Evolutionary conservation across 202 grass and related monocot species (phyloP).

Genomic region (Dendrocalamus latiflorus): DNA sequence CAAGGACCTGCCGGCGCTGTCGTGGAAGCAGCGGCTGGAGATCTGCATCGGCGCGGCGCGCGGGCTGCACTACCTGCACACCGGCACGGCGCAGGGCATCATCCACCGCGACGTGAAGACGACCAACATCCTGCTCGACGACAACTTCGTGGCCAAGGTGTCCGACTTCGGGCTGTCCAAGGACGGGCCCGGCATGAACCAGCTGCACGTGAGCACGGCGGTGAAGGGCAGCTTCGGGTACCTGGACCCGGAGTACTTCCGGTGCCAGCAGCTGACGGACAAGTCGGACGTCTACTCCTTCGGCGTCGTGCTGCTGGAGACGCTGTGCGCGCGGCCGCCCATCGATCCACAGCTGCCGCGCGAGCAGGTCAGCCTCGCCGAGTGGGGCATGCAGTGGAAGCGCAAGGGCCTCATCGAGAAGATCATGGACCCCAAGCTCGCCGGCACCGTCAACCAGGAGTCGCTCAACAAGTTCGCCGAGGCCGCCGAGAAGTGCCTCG

Average conservation of each 20-base stretch:
- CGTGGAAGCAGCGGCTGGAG: slow-evolving; percentile 92
- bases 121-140: slow-evolving; percentile 94
- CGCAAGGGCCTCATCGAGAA: slow-evolving; percentile 83
- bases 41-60: slow-evolving; percentile 92
- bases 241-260: slow-evolving; percentile 97
- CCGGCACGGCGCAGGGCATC: slow-evolving; percentile 89
- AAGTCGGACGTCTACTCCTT: slow-evolving; percentile 98
- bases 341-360: slow-evolving; percentile 73
- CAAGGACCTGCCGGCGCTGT: slow-evolving; percentile 30
- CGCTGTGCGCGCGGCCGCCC: slow-evolving; percentile 65
- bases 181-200: slow-evolving; percentile 85
- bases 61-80: slow-evolving; percentile 91
- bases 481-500: slow-evolving; percentile 82
- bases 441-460: slow-evolving; percentile 74
- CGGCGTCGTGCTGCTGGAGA: slow-evolving; percentile 80
- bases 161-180: slow-evolving; percentile 87
- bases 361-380: slow-evolving; percentile 89
- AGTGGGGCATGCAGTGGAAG: slow-evolving; percentile 94
- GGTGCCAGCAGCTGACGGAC: slow-evolving; percentile 96
- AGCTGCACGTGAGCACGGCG: slow-evolving; percentile 91
- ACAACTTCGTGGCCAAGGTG: slow-evolving; percentile 87
- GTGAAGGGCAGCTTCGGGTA: slow-evolving; percentile 98
- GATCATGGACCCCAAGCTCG: slow-evolving; percentile 83
- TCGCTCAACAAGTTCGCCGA: slow-evolving; percentile 81
- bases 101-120: slow-evolving; percentile 99